A percentile compares a stretch with the other conserved stretches of the same genome.
Evolutionary conservation across 2,329 filamentous ascomycete species (phyloP).

Genomic region (Penicillium sclerotigenum): DNA sequence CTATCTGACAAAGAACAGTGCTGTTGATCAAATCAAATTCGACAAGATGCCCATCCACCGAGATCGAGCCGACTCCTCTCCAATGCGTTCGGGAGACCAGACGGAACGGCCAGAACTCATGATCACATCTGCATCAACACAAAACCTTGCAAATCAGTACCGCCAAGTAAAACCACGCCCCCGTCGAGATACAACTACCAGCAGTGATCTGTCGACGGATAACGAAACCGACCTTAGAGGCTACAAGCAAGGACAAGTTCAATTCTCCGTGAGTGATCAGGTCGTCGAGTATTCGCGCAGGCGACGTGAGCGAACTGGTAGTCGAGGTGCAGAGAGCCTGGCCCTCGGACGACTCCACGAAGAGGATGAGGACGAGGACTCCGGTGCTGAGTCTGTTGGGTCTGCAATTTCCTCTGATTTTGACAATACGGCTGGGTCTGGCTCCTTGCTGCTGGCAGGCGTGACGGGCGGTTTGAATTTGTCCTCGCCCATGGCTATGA

Average conservation of each 20-base stretch:
- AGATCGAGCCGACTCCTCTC: constrained; percentile 77
- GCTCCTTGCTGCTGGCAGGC: constrained; percentile 53
- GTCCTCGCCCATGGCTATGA: constrained; percentile 49
- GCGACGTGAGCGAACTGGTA: constrained; percentile 26
- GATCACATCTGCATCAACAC: constrained; percentile 55
- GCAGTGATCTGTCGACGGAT: constrained; percentile 64
- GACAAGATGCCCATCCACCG: constrained; percentile 88
- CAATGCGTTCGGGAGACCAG: constrained; percentile 58
- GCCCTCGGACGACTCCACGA: constrained; percentile 36
- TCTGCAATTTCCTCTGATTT: constrained; percentile 54
- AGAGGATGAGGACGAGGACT: constrained; percentile 42
- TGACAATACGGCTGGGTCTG: constrained; percentile 54
- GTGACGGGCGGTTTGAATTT: constrained; percentile 45
- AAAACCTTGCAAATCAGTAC: constrained; percentile 46
- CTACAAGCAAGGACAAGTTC: constrained; percentile 54
- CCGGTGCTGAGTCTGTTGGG: constrained; percentile 48
- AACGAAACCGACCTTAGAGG: constrained; percentile 57
- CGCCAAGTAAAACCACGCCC: constrained; percentile 57
- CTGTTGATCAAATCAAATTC: constrained; percentile 90
- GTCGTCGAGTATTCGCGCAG: constrained; percentile 34
- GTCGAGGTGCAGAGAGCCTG: constrained; percentile 30
- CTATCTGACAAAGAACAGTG: constrained; percentile 45
- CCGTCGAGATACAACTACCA: constrained; percentile 61
- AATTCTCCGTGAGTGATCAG: constrained; percentile 41
- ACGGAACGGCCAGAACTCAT: constrained; percentile 49